Base-by-base conservation (phyloP, 2,329 filamentous ascomycete species). In the Colletotrichum liaoningense region DNA sequence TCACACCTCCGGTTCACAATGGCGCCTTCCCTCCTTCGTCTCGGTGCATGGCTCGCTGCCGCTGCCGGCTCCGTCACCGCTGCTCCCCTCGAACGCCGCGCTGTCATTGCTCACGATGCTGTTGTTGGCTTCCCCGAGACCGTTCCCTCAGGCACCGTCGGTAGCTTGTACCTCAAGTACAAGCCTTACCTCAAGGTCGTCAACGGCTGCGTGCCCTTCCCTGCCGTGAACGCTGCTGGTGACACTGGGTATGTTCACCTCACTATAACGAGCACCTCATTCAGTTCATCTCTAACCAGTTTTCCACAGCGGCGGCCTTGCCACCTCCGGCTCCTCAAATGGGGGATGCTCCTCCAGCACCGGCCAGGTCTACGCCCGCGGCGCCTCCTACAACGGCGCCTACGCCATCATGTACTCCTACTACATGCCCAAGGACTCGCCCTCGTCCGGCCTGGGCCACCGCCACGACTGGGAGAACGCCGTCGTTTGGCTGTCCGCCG, bases 171-270 rank as follows among this genome's bases (percentile, higher is more conserved):
- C 63, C 76, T 80, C n/a, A 82, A 80, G 75, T 81, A 80, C 76
- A 80, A 82, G 75, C 81, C 81, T 12, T 81, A 77, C 71, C 76
- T 83, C 38, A 77, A 77, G 55, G 86, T 91, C 5, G 84, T 85
- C 22, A 88, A 89, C 76, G 90, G 90, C 58, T 92, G 90, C 74
- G 90, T 92, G 9, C 89, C 90, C 0, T 92, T 90, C 77, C 90
- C 90, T 0, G 90, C 87, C 1, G 90, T 92, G 1, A 88, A 92
- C 74, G 84, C 84, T 0, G 79, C 82, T 0, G 91, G 90, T 2
- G 85, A 92, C 76, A 91, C 88, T 19, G 84, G 86, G 90, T 91
- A 79, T 72, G 83, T 76, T 22, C n/a, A 35, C 26, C 28, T 49
- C 42, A 49, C 42, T 22, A 9, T 19, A 16, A 7, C 6, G 11